Evolutionary conservation across 2,329 filamentous ascomycete species (phyloP).

Genomic region (Sporothrix inflata): DNA sequence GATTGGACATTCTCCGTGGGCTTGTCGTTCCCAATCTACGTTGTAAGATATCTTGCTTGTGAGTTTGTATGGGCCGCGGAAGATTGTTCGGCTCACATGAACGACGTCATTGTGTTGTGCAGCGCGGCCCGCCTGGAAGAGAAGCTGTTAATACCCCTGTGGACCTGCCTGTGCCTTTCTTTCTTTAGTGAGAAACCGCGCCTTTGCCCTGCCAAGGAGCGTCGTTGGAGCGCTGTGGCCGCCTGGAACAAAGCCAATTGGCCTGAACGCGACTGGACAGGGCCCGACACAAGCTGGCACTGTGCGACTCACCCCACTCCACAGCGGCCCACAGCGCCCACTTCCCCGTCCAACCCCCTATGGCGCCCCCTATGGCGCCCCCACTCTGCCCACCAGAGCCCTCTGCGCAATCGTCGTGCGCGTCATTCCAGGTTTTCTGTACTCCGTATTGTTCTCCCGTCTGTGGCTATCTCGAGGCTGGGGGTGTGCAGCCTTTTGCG

Average conservation of each 20-base stretch:
- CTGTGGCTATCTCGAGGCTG: conserved; percentile 7
- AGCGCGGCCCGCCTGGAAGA: no score
- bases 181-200: neutral
- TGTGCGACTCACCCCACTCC: neutral
- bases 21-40: neutral
- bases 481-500: neutral
- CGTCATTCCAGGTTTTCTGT: conserved; percentile 20
- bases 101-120: conserved; percentile 1
- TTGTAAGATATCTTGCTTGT: neutral
- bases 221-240: neutral
- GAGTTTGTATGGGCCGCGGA: neutral
- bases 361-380: neutral
- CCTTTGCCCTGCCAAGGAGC: neutral
- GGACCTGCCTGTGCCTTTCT: neutral
- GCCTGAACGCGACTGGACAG: neutral
- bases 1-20: neutral
- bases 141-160: neutral
- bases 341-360: neutral
- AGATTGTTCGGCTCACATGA: neutral
- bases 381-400: neutral
- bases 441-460: neutral
- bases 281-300: neutral
- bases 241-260: neutral
- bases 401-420: conserved; percentile 13
- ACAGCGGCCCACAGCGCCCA: neutral